These are phyloP conservation scores for Strobilomyces confusus DNA, from an alignment of 768 basidiomycete genomes.

Conservation along the genomic window DNA sequence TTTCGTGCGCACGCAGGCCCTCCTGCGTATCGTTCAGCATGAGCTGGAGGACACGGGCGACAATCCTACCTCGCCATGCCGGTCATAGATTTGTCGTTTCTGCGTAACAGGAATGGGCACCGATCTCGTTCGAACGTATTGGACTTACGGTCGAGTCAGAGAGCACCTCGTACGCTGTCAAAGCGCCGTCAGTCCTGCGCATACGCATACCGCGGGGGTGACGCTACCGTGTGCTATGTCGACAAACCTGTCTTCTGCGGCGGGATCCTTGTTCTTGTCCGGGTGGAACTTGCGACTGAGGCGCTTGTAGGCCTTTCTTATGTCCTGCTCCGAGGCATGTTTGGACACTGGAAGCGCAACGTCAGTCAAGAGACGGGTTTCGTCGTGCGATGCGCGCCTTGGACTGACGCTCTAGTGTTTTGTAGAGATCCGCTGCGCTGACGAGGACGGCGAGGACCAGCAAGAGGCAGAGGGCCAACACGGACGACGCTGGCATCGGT, in stretches of 20 bases:
- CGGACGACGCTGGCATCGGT: conserved; percentile 27
- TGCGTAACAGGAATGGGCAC: conserved; percentile 28
- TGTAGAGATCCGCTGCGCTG: conserved; percentile 73
- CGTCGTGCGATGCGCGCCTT: conserved; percentile 29
- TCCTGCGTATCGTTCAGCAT: conserved; percentile 46
- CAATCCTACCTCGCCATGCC: conserved; percentile 73
- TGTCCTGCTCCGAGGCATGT: conserved; percentile 83
- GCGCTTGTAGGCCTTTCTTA: conserved; percentile 88
- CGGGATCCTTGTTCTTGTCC: conserved; percentile 89
- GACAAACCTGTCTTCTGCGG: conserved; percentile 82
- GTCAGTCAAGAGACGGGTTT: conserved; percentile 21
- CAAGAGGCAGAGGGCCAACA: conserved; percentile 28
- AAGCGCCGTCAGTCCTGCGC: conserved; percentile 8
- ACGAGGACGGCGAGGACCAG: conserved; percentile 28
- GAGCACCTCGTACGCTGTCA: conserved; percentile 86
- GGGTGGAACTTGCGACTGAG: conserved; percentile 89
- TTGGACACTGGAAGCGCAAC: conserved; percentile 47
- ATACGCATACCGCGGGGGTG: not conserved
- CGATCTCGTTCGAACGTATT: not conserved
- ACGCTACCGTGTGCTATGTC: conserved; percentile 81
- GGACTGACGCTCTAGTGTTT: conserved; percentile 71
- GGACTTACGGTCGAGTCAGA: conserved; percentile 71
- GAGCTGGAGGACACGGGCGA: not conserved
- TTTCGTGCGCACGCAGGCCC: conserved; percentile 87
- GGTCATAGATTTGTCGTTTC: conserved; percentile 94